Conservation (phyloP, 768 basidiomycete genomes). For the Phlebiopsis flavidoalba region DNA sequence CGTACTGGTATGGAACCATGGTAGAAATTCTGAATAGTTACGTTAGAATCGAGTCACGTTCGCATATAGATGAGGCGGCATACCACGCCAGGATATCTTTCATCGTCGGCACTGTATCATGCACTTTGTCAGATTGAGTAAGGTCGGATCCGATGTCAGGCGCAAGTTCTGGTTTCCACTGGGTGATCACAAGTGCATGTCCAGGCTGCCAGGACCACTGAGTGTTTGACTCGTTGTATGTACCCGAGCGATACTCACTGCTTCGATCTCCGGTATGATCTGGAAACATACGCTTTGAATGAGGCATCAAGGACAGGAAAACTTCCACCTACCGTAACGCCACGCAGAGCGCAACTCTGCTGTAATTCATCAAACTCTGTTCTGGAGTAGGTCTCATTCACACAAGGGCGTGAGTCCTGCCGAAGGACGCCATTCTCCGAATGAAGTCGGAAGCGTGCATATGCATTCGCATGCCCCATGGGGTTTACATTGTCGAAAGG, state of each 20-base stretch:
- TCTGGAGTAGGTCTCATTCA: conserved; percentile 24
- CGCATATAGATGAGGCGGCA: conserved; percentile 18
- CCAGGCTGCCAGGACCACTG: conserved; percentile 21
- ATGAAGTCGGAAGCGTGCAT: conserved; percentile 24
- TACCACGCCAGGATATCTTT: conserved; percentile 38
- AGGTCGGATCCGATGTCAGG: conserved; percentile 24
- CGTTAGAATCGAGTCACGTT: background rate
- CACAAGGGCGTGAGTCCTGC: conserved; percentile 20
- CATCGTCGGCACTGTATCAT: conserved; percentile 37
- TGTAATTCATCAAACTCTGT: conserved; percentile 23
- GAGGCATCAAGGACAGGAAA: background rate
- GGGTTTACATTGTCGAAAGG: conserved; percentile 22
- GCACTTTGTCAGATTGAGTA: conserved; percentile 35
- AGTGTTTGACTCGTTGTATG: background rate
- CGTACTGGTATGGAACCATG: conserved; percentile 22
- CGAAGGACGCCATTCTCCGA: conserved; percentile 17
- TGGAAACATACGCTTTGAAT: background rate
- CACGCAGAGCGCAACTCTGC: conserved; percentile 18
- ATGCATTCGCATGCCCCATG: conserved; percentile 15
- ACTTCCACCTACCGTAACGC: conserved; percentile 17
- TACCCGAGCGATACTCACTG: conserved; percentile 7
- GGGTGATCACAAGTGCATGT: conserved; percentile 38
- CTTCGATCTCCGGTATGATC: conserved; percentile 24
- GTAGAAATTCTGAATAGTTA: conserved; percentile 18
- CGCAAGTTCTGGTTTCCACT: conserved; percentile 41